These are phyloP conservation scores for Pseudonitzschia delicatissima DNA, from an alignment of 108 stramenopile species.

Conservation along the genomic window DNA sequence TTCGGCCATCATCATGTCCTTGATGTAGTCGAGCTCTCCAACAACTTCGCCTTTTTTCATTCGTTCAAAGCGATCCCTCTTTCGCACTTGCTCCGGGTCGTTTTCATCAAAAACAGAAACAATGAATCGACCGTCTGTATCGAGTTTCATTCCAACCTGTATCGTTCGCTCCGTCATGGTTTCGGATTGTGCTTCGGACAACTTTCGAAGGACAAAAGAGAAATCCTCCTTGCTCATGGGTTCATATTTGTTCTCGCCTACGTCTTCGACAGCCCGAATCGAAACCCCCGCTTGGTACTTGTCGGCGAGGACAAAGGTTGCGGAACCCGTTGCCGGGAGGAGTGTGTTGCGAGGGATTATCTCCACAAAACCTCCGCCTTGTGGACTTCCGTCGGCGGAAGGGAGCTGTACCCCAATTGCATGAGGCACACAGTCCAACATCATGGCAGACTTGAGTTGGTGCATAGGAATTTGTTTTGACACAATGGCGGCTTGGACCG, in stretches of 20 bases:
- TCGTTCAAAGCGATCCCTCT: conserved; percentile 39
- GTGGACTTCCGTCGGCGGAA: too few relatives aligned
- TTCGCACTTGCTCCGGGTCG: conserved; percentile 75
- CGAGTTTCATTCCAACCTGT: conserved; percentile 69
- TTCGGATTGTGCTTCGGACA: conserved; percentile 25
- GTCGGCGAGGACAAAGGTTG: conserved; percentile 60
- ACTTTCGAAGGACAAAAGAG: conserved; percentile 65
- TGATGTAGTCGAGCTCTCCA: conserved; percentile 10
- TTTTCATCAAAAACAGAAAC: conserved; percentile 74
- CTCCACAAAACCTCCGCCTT: conserved; percentile 42
- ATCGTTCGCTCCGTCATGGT: conserved; percentile 37
- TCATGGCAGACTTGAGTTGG: conserved; percentile 69
- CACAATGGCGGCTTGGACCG: conserved; percentile 74
- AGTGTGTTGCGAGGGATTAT: conserved; percentile 57
- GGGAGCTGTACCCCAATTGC: conserved; percentile 65
- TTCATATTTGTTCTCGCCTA: conserved; percentile 43
- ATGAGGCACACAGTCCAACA: conserved; percentile 83
- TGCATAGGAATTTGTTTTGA: conserved; percentile 58
- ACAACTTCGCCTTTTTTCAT: conserved; percentile 21
- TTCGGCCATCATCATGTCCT: conserved; percentile 14
- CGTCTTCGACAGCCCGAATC: conserved; percentile 64
- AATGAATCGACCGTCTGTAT: conserved; percentile 58
- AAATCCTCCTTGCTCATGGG: conserved; percentile 57
- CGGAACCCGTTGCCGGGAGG: conserved; percentile 61
- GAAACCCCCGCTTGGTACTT: conserved; percentile 64